These are phyloP conservation scores for Tieghemostelium lacteum DNA, from an alignment of 78 protist genomes.

Conservation along the genomic window DNA sequence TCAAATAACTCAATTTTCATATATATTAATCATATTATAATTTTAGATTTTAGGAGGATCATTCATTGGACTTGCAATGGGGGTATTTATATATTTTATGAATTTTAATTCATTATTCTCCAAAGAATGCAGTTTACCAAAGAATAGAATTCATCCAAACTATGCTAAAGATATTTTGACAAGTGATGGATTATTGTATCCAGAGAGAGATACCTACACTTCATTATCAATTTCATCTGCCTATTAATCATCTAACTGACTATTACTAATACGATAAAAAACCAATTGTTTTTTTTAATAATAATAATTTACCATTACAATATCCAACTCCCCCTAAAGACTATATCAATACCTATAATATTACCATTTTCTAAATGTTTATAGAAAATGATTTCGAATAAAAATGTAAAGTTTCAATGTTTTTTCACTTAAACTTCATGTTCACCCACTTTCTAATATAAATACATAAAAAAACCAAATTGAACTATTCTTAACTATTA, in stretches of 20 bases:
- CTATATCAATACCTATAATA: too few relatives aligned
- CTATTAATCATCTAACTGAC: too few relatives aligned
- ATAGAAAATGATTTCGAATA: too few relatives aligned
- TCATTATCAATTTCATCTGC: slow-evolving; percentile 21
- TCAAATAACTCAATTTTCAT: not conserved
- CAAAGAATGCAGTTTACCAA: slow-evolving; percentile 56
- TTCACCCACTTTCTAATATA: too few relatives aligned
- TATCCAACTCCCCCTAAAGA: too few relatives aligned
- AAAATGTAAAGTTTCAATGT: too few relatives aligned
- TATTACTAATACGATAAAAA: too few relatives aligned
- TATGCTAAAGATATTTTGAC: slow-evolving; percentile 32
- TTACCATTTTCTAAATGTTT: too few relatives aligned
- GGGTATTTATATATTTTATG: slow-evolving; percentile 36
- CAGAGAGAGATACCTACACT: slow-evolving; percentile 31
- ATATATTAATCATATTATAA: not conserved
- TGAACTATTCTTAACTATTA: not conserved
- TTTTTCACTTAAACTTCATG: too few relatives aligned
- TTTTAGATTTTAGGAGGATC: slow-evolving; percentile 45
- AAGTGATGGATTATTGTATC: slow-evolving; percentile 22
- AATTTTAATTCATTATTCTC: slow-evolving; percentile 39
- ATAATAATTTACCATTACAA: too few relatives aligned
- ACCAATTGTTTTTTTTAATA: too few relatives aligned
- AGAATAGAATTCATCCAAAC: slow-evolving; percentile 57
- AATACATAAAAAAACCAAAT: too few relatives aligned
- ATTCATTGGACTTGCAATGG: slow-evolving; percentile 34